Evolutionary conservation across 2,329 filamentous ascomycete species (phyloP).

Genomic region (Colletotrichum sansevieriae): DNA sequence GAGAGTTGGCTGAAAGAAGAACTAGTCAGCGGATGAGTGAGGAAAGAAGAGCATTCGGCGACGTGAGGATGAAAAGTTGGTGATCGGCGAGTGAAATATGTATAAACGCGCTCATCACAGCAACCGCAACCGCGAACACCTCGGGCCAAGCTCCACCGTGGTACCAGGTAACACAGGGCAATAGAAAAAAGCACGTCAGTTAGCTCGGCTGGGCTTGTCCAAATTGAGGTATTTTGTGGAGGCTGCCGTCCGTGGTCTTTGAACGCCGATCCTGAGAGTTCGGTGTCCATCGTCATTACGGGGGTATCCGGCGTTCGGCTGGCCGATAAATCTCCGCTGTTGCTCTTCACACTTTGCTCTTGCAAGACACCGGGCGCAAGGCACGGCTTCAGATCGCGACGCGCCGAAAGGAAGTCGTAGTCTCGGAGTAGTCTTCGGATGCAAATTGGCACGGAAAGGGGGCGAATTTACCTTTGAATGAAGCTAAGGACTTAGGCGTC

Average conservation of each 20-base stretch:
- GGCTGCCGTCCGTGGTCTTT: conserved; percentile 8
- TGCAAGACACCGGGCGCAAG: conserved; percentile 3
- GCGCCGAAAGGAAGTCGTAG: not conserved
- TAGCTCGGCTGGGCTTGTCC: conserved; percentile 24
- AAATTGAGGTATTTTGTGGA: conserved; percentile 39
- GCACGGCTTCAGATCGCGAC: not conserved
- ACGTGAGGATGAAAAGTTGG: not conserved
- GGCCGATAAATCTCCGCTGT: conserved; percentile 12
- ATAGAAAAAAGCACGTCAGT: conserved; percentile 11
- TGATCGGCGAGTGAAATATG: conserved; percentile 32
- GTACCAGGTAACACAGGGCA: conserved; percentile 1
- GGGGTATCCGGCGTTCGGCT: conserved; percentile 35
- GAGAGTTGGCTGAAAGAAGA: conserved; percentile 21
- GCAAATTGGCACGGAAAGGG: not conserved
- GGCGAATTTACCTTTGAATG: conserved; percentile 28
- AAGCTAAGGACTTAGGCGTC: conserved; percentile 17
- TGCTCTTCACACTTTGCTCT: not conserved
- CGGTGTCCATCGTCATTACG: conserved; percentile 32
- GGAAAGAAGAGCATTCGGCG: not conserved
- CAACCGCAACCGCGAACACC: conserved; percentile 18
- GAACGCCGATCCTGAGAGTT: conserved; percentile 5
- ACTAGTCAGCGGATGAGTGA: conserved; percentile 22
- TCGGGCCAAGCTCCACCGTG: not conserved
- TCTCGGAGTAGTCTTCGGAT: not conserved
- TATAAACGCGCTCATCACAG: conserved; percentile 32